A percentile compares a stretch with the other conserved stretches of the same genome.
Conservation (phyloP, 495 filamentous ascomycete genomes). For the Bacidia rubella region DNA sequence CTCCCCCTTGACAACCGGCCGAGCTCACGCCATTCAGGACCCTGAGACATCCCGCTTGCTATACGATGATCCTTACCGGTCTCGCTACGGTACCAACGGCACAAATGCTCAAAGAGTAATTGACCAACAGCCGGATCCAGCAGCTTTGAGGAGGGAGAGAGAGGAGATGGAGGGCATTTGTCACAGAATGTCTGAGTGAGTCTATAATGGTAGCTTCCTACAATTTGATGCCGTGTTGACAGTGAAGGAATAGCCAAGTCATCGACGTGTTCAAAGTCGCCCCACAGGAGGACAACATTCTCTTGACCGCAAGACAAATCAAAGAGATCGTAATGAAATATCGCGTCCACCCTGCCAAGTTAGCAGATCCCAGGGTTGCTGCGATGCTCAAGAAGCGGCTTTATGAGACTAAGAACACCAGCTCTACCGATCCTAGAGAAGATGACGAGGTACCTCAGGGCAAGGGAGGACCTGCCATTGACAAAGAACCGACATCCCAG, state of each 20-base stretch:
- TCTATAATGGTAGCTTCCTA: constrained; percentile 1
- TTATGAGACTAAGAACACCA: neutral
- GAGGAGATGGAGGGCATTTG: constrained; percentile 41
- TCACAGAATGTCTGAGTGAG: constrained; percentile 40
- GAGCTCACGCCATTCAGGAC: constrained; percentile 19
- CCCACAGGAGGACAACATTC: constrained; percentile 4
- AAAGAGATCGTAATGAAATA: neutral
- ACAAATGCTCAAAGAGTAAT: constrained; percentile 27
- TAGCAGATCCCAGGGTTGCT: neutral
- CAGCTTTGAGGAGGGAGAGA: constrained; percentile 35
- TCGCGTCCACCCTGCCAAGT: constrained; percentile 1
- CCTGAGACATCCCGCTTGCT: constrained; percentile 39
- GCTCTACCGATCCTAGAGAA: neutral
- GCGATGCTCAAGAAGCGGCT: neutral
- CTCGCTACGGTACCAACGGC: constrained; percentile 34
- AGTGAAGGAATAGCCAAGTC: constrained; percentile 9
- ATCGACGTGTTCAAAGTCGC: constrained; percentile 15
- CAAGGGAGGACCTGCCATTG: constrained; percentile 9
- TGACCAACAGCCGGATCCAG: constrained; percentile 33
- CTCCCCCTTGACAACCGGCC: constrained; percentile 3
- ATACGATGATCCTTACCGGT: constrained; percentile 38
- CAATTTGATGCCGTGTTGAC: neutral
- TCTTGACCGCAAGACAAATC: neutral
- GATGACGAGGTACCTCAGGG: constrained; percentile 6
- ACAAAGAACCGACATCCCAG: neutral